Evolutionary conservation across 2,329 filamentous ascomycete genomes (phyloP), one percentile per base, ranked within the genome.

Genomic region (Salinomyces thailandicus): DNA sequence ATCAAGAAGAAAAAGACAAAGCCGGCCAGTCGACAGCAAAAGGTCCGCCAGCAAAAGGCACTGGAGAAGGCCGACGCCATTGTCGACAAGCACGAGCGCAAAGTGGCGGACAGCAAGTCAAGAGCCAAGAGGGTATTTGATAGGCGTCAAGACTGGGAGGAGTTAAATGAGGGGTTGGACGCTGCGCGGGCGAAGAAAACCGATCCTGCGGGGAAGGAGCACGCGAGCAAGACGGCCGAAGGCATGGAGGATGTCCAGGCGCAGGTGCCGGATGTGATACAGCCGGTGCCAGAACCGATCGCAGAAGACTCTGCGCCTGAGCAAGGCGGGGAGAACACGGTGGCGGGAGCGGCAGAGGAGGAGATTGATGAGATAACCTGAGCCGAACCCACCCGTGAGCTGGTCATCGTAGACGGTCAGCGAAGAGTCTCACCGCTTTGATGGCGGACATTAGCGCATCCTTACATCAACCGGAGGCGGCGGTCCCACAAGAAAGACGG

Each of bases 1-100:
- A 69, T 89, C 7, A 85, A 83, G 60, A 84, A 80, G 61, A 53
- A 65, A 42, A 81, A 76, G 57, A 62, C 64, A 42, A 74, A 74
- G 50, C 61, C 60, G 14, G 46, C 71, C 47, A 70, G 66, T 17
- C 67, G 69, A 34, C 62, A 67, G 5, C 74, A 78, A 53, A 62
- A 67, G 5, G 47, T 67, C 36, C 64, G 75, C 28, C 71, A 70
- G 33, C 62, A 72, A 45, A 69, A 67, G 49, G 69, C 67, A 13
- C 55, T 77, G 28, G 72, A 75, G 47, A 64, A 68, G 42, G 75
- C 71, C 5, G 72, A 73, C 39, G 60, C 63, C 12, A 64, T 70
- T 22, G 57, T 69, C 42, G 71, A 73, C 42, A 73, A 69, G 54
- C 51, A 69, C 28, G 69, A 74, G 54, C 65, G 64, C 28, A 78